Conservation (phyloP, 2,329 filamentous ascomycete species). For the Seiridium unicorne region DNA sequence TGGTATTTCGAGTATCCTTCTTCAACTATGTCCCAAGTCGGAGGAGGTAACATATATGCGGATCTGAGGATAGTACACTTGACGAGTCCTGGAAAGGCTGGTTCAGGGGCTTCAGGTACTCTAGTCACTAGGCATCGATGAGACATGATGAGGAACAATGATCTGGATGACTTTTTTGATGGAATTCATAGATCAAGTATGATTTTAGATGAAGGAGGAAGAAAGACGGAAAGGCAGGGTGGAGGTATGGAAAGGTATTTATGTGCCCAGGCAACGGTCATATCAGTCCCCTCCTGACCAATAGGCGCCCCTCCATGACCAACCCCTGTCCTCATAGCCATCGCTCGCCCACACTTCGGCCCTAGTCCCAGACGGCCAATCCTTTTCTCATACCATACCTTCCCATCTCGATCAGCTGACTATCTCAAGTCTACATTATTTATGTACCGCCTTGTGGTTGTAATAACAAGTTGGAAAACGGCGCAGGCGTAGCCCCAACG, state of each 20-base stretch:
- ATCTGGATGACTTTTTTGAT: background rate
- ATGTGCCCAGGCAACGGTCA: conserved; percentile 5
- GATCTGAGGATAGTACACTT: background rate
- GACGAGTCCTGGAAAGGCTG: background rate
- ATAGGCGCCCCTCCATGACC: background rate
- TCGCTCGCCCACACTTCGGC: background rate
- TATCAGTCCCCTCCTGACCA: conserved; percentile 3
- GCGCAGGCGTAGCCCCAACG: too few species aligned
- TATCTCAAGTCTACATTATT: too few species aligned
- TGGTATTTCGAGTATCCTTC: too few species aligned
- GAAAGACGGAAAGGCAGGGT: conserved; percentile 3
- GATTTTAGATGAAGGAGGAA: background rate
- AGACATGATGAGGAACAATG: background rate
- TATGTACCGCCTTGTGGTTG: too few species aligned
- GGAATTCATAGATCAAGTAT: background rate
- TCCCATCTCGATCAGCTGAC: too few species aligned
- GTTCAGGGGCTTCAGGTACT: background rate
- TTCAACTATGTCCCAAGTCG: too few species aligned
- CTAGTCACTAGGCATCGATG: background rate
- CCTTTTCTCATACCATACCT: too few species aligned
- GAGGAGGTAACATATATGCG: too few species aligned
- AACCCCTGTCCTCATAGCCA: conserved; percentile 2
- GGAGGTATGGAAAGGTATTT: conserved; percentile 6
- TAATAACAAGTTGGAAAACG: too few species aligned
- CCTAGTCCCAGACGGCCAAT: background rate